These are phyloP conservation scores for Epichloe scottii DNA, from an alignment of 2,329 filamentous ascomycete species.

Conservation along the genomic window DNA sequence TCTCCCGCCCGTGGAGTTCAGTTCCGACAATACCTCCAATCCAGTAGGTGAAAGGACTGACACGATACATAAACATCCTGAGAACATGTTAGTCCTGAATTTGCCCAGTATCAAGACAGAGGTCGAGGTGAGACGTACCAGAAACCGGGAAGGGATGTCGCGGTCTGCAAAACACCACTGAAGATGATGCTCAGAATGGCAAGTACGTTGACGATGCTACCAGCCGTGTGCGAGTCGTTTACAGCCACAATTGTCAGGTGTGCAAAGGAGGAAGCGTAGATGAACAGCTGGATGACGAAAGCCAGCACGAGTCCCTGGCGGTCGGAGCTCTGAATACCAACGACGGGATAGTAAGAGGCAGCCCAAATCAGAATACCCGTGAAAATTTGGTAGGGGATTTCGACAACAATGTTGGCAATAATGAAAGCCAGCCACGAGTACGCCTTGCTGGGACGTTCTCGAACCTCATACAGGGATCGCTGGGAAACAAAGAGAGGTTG, in stretches of 20 bases:
- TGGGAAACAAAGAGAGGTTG: constrained; percentile 69
- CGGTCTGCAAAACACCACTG: constrained; percentile 50
- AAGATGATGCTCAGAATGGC: constrained; percentile 48
- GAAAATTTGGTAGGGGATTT: constrained; percentile 58
- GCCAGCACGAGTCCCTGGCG: constrained; percentile 55
- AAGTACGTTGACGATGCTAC: constrained; percentile 47
- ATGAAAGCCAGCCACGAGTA: constrained; percentile 70
- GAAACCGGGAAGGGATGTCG: constrained; percentile 50
- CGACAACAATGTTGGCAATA: constrained; percentile 57
- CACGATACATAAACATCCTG: constrained; percentile 57
- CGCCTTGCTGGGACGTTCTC: constrained; percentile 59
- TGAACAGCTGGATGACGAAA: constrained; percentile 51
- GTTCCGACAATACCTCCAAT: constrained; percentile 56
- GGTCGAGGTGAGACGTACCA: constrained; percentile 25
- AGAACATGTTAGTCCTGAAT: background rate
- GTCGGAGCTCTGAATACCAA: constrained; percentile 34
- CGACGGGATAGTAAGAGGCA: constrained; percentile 55
- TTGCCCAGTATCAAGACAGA: background rate
- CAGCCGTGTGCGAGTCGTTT: constrained; percentile 55
- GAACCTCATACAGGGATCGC: constrained; percentile 62
- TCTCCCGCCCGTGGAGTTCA: constrained; percentile 41
- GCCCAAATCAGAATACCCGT: constrained; percentile 51
- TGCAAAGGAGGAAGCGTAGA: constrained; percentile 61
- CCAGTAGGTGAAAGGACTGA: constrained; percentile 56
- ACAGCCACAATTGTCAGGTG: constrained; percentile 62